Conservation (phyloP, 257 asterid species). For the Verbena officinalis region DNA sequence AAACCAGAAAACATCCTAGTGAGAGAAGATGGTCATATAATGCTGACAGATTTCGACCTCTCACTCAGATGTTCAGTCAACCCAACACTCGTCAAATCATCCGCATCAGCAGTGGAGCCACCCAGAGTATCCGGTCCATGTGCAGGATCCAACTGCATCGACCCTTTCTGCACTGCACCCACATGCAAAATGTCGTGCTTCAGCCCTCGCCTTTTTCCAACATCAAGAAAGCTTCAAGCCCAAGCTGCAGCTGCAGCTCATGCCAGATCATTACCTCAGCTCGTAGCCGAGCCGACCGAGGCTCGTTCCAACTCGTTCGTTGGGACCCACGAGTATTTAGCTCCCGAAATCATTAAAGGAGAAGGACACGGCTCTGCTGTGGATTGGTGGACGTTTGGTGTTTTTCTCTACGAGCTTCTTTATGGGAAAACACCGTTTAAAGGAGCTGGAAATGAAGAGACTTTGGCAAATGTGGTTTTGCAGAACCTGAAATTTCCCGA, state of each 20-base stretch:
- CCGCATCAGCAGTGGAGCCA: conserved; percentile 54
- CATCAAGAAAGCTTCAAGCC: conserved; percentile 60
- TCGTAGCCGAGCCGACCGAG: conserved; percentile 92
- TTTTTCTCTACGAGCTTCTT: conserved; percentile 84
- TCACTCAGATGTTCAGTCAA: conserved; percentile 86
- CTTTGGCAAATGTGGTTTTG: conserved; percentile 76
- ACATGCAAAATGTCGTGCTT: conserved; percentile 93
- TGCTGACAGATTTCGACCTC: conserved; percentile 90
- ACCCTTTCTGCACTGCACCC: conserved; percentile 90
- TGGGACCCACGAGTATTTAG: conserved; percentile 93
- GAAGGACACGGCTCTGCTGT: conserved; percentile 96
- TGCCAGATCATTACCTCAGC: conserved; percentile 66
- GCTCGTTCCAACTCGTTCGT: conserved; percentile 95
- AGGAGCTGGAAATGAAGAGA: conserved; percentile 82
- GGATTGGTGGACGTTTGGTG: conserved; percentile 98
- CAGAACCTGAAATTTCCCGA: conserved; percentile 74
- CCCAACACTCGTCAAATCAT: conserved; percentile 71
- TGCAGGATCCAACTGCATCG: conserved; percentile 85
- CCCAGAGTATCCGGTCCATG: conserved; percentile 90
- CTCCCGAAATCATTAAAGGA: conserved; percentile 94
- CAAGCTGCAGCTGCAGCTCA: conserved; percentile 46
- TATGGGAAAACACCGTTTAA: conserved; percentile 88
- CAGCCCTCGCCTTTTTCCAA: conserved; percentile 62
- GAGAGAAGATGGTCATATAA: conserved; percentile 92
- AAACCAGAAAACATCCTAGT: conserved; percentile 91